Evolutionary conservation across 2,329 filamentous ascomycete genomes (phyloP), one percentile per base, ranked within the genome.

Genomic region (Cryphonectria japonica): DNA sequence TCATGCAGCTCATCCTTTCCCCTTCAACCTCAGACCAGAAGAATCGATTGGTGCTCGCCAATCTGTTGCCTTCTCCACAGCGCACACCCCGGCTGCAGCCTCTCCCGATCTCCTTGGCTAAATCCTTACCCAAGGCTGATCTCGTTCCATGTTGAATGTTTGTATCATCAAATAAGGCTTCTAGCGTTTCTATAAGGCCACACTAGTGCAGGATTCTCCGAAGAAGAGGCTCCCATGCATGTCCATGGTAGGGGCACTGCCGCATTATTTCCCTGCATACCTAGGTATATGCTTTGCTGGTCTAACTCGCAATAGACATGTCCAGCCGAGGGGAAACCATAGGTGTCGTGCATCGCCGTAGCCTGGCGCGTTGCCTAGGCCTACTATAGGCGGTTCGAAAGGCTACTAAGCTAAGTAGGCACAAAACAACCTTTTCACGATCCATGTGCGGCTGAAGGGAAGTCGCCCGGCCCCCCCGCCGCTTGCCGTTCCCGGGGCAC

Each of bases 151-250:
- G 26, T 29, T 32, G 26, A 26, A 14, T 59, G 2, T 39, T 13
- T 13, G 37, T 9, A 59, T 59, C 29, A 59, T 19, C 54, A 60
- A 5, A 22, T 16, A 46, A 7, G 41, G 50, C 68, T 69, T 69
- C 68, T 69, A 69, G 68, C 68, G 61, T 66, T 69, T 69, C 68
- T 63, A 60, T 62, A 69, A 43, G 59, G 34, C 16, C 52, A 29
- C 54, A 59, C 29, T 59, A 59, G 29, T 32, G 54, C 26, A 59
- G 54, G 54, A 26, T 59, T 6, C 54, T 59, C 26, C 5, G 16
- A 6, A 34, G 34, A 34, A n/a, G n/a, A 7, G 46, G 7, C n/a
- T n/a, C 46, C 34, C 34, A 34, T 34, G 34, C 34, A 34, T 6
- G 34, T 37, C 7, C 46, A n/a, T 50, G 22, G 22, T 46, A 39